These are phyloP conservation scores for Orbilia ellipsospora DNA, from an alignment of 2,329 filamentous ascomycete species.

Conservation along the genomic window DNA sequence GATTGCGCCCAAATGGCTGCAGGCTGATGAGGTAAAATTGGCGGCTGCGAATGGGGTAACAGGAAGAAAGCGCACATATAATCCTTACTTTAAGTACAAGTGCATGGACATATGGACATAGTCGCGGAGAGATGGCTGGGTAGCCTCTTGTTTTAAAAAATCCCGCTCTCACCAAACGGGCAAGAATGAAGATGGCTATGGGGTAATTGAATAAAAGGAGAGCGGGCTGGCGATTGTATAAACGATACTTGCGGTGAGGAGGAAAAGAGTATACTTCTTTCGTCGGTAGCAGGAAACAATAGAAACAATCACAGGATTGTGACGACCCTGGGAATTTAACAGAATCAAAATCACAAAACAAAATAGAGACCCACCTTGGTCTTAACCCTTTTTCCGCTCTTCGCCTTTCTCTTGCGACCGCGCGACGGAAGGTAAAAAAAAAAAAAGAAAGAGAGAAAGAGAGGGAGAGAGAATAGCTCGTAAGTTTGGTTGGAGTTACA, in stretches of 20 bases:
- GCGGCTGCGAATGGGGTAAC: slow-evolving; percentile 9
- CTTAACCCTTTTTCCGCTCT: not conserved
- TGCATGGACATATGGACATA: no score
- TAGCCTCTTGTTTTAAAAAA: not conserved
- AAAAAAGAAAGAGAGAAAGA: no score
- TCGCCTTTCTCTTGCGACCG: not conserved
- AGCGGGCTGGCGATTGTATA: no score
- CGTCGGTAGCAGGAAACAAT: not conserved
- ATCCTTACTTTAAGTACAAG: no score
- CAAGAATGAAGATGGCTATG: not conserved
- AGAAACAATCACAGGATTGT: slow-evolving; percentile 2
- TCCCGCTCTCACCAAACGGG: not conserved
- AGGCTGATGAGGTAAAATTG: slow-evolving; percentile 18
- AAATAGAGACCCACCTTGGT: slow-evolving; percentile 27
- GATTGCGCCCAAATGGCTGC: slow-evolving; percentile 46
- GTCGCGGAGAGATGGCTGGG: not conserved
- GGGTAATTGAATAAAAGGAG: not conserved
- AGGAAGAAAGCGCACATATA: not conserved
- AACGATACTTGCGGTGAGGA: not conserved
- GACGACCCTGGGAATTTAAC: slow-evolving; percentile 3
- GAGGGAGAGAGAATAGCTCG: not conserved
- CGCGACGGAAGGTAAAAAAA: no score
- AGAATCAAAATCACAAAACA: not conserved
- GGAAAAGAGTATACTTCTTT: not conserved
- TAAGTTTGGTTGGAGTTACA: not conserved